Conservation (phyloP, 129 eudicot species). For the Centrapalus pauciflorus region DNA sequence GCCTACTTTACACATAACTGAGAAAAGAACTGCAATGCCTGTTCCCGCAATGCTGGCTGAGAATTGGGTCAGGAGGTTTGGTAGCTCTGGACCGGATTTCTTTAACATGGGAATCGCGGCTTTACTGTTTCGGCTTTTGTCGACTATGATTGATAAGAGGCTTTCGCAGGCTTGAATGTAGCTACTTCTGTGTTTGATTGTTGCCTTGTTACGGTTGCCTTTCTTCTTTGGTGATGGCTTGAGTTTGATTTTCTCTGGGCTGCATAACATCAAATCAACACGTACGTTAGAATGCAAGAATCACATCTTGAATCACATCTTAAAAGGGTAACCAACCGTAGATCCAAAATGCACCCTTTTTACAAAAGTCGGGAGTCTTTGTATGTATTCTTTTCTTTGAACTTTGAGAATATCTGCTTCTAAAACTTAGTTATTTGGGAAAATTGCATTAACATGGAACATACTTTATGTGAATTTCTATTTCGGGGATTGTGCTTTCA, state of each 20-base stretch:
- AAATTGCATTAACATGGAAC: too few relatives aligned
- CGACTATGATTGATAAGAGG: slow-evolving; percentile 65
- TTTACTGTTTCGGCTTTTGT: slow-evolving; percentile 48
- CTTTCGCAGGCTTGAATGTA: slow-evolving; percentile 69
- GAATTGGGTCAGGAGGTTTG: slow-evolving; percentile 64
- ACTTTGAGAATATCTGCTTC: too few relatives aligned
- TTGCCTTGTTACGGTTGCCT: slow-evolving; percentile 34
- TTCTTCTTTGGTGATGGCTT: slow-evolving; percentile 50
- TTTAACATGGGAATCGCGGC: slow-evolving; percentile 44
- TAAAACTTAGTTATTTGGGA: too few relatives aligned
- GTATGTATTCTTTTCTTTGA: too few relatives aligned
- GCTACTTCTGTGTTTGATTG: slow-evolving; percentile 41
- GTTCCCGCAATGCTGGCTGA: slow-evolving; percentile 96
- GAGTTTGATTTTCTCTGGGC: slow-evolving; percentile 46
- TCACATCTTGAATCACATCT: not conserved
- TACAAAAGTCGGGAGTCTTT: too few relatives aligned
- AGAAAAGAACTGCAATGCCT: slow-evolving; percentile 78
- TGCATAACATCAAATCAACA: slow-evolving; percentile 18
- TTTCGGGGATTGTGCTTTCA: too few relatives aligned
- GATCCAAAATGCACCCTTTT: not conserved
- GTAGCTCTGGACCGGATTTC: slow-evolving; percentile 70
- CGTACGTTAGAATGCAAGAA: slow-evolving; percentile 7
- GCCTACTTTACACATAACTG: slow-evolving; percentile 53
- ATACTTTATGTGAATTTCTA: too few relatives aligned
- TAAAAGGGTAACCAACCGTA: not conserved